These are phyloP conservation scores for Eimeria necatrix DNA, from an alignment of 169 alveolate genomes.

Conservation along the genomic window DNA sequence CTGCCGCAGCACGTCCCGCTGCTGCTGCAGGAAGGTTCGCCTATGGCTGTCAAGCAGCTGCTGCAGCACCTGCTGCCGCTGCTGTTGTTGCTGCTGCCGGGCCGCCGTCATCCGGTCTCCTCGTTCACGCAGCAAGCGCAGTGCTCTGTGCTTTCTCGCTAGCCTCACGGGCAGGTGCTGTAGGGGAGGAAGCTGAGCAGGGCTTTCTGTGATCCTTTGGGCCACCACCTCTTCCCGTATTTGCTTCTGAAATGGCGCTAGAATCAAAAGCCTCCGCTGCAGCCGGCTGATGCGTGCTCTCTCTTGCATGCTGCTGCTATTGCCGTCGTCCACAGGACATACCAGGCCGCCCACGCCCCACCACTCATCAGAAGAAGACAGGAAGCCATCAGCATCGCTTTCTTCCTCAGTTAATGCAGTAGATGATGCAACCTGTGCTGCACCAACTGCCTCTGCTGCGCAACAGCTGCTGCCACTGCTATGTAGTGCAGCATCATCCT, in stretches of 20 bases:
- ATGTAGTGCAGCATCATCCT: neutral
- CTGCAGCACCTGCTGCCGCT: conserved; percentile 62
- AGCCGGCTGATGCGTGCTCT: conserved; percentile 48
- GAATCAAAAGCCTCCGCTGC: conserved; percentile 78
- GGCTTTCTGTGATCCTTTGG: conserved; percentile 73
- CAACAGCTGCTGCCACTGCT: conserved; percentile 30
- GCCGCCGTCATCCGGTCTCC: conserved; percentile 68
- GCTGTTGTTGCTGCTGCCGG: conserved; percentile 74
- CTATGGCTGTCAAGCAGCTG: conserved; percentile 69
- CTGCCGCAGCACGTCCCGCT: conserved; percentile 66
- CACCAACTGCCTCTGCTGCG: neutral
- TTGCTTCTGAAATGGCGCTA: conserved; percentile 61
- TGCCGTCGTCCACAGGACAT: conserved; percentile 51
- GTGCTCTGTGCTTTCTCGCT: conserved; percentile 76
- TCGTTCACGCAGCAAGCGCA: conserved; percentile 75
- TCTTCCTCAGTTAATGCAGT: neutral
- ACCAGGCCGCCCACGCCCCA: conserved; percentile 59
- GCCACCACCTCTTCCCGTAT: conserved; percentile 67
- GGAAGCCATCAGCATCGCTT: neutral
- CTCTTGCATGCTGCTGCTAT: conserved; percentile 75
- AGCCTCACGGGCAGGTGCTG: conserved; percentile 70
- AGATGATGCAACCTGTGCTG: neutral
- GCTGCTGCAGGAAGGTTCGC: conserved; percentile 32
- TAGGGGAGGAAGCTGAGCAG: conserved; percentile 79
- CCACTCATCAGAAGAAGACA: neutral